phyloP scores from a whole-genome alignment of 768 basidiomycete genomes.

The Amanita pallidorosea region DNA sequence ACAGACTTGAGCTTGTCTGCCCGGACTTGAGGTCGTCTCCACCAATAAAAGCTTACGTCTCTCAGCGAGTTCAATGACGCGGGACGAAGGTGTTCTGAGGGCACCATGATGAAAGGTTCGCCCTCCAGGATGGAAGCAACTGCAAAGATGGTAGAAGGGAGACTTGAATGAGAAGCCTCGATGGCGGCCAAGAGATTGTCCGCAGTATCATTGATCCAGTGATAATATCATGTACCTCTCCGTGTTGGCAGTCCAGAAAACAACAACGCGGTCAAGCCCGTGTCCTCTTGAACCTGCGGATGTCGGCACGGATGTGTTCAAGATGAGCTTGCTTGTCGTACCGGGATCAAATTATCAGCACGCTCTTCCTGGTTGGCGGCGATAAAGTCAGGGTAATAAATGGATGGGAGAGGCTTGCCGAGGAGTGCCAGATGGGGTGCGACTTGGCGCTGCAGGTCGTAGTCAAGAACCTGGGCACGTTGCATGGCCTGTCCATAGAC shows the following conservation, averaged over 20 bases:
- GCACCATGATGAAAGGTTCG: constrained; percentile 92
- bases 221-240: constrained; percentile 94
- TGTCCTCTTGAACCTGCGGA: constrained; percentile 84
- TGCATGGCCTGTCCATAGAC: constrained; percentile 87
- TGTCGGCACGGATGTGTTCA: constrained; percentile 86
- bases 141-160: constrained; percentile 95
- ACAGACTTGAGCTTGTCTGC: constrained; percentile 98
- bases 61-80: constrained; percentile 88
- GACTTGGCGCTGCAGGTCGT: constrained; percentile 94
- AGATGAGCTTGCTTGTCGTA: constrained; percentile 88
- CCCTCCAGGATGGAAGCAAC: constrained; percentile 93
- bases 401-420: constrained; percentile 80
- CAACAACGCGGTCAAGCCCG: constrained; percentile 75
- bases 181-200: constrained; percentile 78
- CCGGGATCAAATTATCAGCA: constrained; percentile 87
- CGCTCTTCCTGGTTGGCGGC: constrained; percentile 96
- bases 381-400: constrained; percentile 97
- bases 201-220: constrained; percentile 91
- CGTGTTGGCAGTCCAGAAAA: constrained; percentile 99
- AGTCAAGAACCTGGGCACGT: constrained; percentile 89
- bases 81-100: constrained; percentile 98
- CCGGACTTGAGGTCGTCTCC: constrained; percentile 98
- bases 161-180: constrained; percentile 80
- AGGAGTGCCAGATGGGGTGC: constrained; percentile 73
- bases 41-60: constrained; percentile 82